Percentiles rank a stretch among this genome's conserved stretches.
phyloP scores from a whole-genome alignment of 352 stramenopile species.

The Blastocystis sp. region DNA sequence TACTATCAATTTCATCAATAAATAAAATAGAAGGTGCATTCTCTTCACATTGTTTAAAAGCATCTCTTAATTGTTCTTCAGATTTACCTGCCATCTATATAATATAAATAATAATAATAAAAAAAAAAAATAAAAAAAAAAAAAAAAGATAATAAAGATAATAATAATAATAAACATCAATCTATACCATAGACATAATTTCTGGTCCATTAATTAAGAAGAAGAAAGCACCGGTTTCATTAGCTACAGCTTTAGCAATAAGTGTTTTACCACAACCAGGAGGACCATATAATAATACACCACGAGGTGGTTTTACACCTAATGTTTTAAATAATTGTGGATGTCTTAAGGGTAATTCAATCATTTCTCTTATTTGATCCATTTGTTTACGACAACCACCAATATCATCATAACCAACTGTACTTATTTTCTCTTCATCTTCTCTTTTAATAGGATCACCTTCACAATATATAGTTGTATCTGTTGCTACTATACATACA shows the following conservation, averaged over 20 bases:
- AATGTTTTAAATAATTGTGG: conserved; percentile 94
- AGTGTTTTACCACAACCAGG: conserved; percentile 93
- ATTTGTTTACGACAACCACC: conserved; percentile 90
- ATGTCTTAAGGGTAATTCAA: conserved; percentile 88
- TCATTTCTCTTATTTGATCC: conserved; percentile 98
- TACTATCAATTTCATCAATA: conserved; percentile 99
- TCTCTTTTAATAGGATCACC: conserved; percentile 88
- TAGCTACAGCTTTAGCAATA: conserved; percentile 87
- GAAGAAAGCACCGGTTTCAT: conserved; percentile 97
- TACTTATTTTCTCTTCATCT: conserved; percentile 93
- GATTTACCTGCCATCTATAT: conserved; percentile 73
- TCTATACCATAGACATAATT: conserved; percentile 90
- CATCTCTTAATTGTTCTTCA: conserved; percentile 74
- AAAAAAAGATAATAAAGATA: background rate
- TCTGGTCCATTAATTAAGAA: conserved; percentile 98
- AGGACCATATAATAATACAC: conserved; percentile 92
- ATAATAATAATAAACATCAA: conserved; percentile 53
- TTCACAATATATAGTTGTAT: conserved; percentile 98
- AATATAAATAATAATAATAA: too few species aligned
- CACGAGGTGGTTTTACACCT: conserved; percentile 89
- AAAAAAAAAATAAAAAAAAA: background rate
- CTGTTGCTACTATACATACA: conserved; percentile 91
- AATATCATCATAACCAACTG: conserved; percentile 97
- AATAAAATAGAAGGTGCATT: conserved; percentile 99
- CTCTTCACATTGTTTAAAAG: conserved; percentile 95